Percentiles rank a stretch among this genome's conserved stretches.
Evolutionary conservation across 179 eudicot genomes (phyloP).

Genomic region (Amaranthus tricolor): DNA sequence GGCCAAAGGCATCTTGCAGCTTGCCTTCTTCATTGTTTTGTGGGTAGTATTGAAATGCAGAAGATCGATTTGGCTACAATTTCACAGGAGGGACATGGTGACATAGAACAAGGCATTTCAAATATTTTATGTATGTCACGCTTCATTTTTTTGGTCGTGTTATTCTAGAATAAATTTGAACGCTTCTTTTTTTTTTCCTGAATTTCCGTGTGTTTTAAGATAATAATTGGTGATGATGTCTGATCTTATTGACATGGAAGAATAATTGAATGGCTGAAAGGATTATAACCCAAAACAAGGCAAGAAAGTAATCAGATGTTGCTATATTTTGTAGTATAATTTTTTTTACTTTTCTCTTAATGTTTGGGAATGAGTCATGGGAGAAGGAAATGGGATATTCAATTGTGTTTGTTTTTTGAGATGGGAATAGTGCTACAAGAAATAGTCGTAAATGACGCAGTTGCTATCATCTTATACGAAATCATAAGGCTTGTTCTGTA

Average conservation of each 20-base stretch:
- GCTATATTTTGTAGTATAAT: not conserved
- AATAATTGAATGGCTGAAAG: not conserved
- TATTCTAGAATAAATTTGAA: conserved; percentile 19
- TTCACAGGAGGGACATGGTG: conserved; percentile 89
- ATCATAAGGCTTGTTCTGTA: not conserved
- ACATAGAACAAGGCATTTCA: conserved; percentile 68
- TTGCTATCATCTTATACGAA: not conserved
- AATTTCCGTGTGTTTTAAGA: not conserved
- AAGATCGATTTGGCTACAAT: conserved; percentile 92
- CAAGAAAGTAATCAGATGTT: conserved; percentile 5
- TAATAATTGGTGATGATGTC: not conserved
- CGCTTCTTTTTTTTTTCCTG: conserved; percentile 10
- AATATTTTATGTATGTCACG: conserved; percentile 68
- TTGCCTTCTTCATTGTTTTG: conserved; percentile 82
- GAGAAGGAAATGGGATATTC: not conserved
- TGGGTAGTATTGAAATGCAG: conserved; percentile 67
- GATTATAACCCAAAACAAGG: not conserved
- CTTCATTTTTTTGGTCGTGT: conserved; percentile 25
- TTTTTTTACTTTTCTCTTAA: not conserved
- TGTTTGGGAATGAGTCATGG: not conserved
- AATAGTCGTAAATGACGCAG: not conserved
- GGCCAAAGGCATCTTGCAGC: conserved; percentile 95
- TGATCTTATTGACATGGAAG: conserved; percentile 1
- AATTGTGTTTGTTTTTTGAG: not conserved
- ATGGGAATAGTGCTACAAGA: not conserved